Evolutionary conservation across 352 stramenopile genomes (phyloP).

Genomic region (Globisporangium viniferum): DNA sequence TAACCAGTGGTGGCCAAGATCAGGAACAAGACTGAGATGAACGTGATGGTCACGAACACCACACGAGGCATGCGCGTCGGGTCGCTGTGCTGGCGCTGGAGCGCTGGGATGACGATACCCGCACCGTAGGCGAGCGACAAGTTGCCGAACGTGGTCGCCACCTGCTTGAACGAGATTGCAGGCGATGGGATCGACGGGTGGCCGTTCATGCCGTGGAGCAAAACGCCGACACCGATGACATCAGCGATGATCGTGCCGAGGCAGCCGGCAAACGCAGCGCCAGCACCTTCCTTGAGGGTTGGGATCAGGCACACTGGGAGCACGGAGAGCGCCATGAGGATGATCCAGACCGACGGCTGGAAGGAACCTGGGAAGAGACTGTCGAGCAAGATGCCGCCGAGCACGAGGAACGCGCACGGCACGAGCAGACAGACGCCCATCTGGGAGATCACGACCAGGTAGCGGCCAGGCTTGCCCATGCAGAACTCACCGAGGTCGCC

Average conservation of each 20-base stretch:
- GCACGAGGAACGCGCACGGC: constrained; percentile 46
- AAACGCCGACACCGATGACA: constrained; percentile 31
- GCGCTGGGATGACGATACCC: constrained; percentile 46
- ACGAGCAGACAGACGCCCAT: constrained; percentile 40
- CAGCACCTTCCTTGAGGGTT: constrained; percentile 47
- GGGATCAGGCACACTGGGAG: constrained; percentile 41
- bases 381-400: constrained; percentile 37
- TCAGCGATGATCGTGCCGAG: constrained; percentile 52
- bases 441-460: constrained; percentile 37
- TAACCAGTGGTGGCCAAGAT: constrained; percentile 36
- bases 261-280: constrained; percentile 38
- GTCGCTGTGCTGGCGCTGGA: constrained; percentile 50
- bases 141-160: constrained; percentile 50
- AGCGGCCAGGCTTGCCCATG: constrained; percentile 9
- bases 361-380: constrained; percentile 49
- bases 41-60: constrained; percentile 41
- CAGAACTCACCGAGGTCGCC: too few relatives aligned
- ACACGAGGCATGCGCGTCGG: constrained; percentile 51
- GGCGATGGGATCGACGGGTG: constrained; percentile 35
- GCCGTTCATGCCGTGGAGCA: constrained; percentile 46
- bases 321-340: constrained; percentile 46
- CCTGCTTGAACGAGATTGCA: constrained; percentile 37
- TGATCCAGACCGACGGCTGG: constrained; percentile 38
- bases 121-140: constrained; percentile 47
- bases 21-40: constrained; percentile 50